Evolutionary conservation across 768 basidiomycete genomes (phyloP), one percentile per base, ranked within the genome.

Genomic region (Pleurotus sapidus): DNA sequence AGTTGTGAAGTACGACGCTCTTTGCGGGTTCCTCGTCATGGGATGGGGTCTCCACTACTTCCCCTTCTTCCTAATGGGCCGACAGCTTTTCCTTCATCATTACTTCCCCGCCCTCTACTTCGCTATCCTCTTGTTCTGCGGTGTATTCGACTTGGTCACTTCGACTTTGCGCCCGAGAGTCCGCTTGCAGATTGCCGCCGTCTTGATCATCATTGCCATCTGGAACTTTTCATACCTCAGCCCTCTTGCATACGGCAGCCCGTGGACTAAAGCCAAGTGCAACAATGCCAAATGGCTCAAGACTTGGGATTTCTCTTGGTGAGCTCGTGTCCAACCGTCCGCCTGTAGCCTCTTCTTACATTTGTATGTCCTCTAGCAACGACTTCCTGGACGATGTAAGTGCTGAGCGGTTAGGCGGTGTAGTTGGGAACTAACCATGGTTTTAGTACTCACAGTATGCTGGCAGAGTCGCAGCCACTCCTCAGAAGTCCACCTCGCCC

Each of bases 71-170:
- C 77, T 98, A 62, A 98, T 98, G 96, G 76, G 82, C 43, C 93
- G 97, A 18, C 97, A 99, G 67, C 87, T 98, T 46, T 99, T 99
- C 83, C 74, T 99, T 20, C 96, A 98, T 68, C 97, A 98, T 74
- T 98, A 98, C 70, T 89, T 98, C 74, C 97, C 96, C 0, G 94
- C 95, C 0, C 77, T 99, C n/a, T 96, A 94, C 67, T 95, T 91
- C 63, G 86, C 89, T n/a, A 84, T 93, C 62, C 82, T 99, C 11
- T 76, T 93, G 20, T 79, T 80, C 24, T 88, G 88, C 54, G 77
- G 77, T 3, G 79, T 89, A 2, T 98, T 98, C 64, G 97, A 99
- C 71, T 80, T 95, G 47, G 71, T 86, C 38, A 97, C 95, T 1
- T 88, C 91, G 25, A 80, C 81, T 0, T 72, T 98, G 6, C 80